A percentile compares a stretch with the other conserved stretches of the same genome.
Conservation (phyloP, 805 yeast genomes). For the Candida methanosorbosa region DNA sequence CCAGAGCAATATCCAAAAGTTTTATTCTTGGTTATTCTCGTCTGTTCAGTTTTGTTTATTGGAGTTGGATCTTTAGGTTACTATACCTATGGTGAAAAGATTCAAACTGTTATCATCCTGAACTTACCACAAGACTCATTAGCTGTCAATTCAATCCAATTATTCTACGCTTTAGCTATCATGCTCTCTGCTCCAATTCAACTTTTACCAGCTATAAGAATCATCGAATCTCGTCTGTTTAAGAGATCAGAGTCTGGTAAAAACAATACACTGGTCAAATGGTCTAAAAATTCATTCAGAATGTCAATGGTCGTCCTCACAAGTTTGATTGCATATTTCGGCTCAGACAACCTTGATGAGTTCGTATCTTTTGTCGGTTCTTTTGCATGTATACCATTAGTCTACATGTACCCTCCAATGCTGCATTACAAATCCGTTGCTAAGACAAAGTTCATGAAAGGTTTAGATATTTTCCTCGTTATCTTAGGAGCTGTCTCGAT, state of each 20-base stretch:
- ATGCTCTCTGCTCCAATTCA: constrained; percentile 76
- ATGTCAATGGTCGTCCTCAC: constrained; percentile 44
- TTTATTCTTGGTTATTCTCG: constrained; percentile 47
- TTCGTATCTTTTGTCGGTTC: constrained; percentile 80
- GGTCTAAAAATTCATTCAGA: constrained; percentile 59
- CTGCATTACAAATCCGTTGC: constrained; percentile 52
- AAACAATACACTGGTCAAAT: constrained; percentile 39
- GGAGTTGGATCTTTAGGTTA: constrained; percentile 63
- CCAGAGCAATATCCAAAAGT: constrained; percentile 69
- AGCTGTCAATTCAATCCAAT: constrained; percentile 54
- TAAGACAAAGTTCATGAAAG: constrained; percentile 27
- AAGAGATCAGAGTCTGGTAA: constrained; percentile 48
- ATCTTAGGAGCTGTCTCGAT: constrained; percentile 52
- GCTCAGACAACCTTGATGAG: constrained; percentile 60
- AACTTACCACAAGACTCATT: constrained; percentile 65
- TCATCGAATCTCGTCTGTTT: constrained; percentile 58
- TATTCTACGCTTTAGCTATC: constrained; percentile 67
- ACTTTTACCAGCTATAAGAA: constrained; percentile 68
- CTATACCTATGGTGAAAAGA: constrained; percentile 53
- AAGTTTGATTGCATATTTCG: constrained; percentile 51
- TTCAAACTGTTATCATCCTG: constrained; percentile 60
- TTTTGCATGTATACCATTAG: constrained; percentile 79
- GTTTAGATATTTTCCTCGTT: constrained; percentile 40
- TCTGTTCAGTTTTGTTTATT: constrained; percentile 56
- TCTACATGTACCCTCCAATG: constrained; percentile 80